Percentiles rank a stretch among this genome's conserved stretches.
These are phyloP conservation scores for Xanthoceras sorbifolium DNA, from an alignment of 345 rosid genomes.

Conservation along the genomic window DNA sequence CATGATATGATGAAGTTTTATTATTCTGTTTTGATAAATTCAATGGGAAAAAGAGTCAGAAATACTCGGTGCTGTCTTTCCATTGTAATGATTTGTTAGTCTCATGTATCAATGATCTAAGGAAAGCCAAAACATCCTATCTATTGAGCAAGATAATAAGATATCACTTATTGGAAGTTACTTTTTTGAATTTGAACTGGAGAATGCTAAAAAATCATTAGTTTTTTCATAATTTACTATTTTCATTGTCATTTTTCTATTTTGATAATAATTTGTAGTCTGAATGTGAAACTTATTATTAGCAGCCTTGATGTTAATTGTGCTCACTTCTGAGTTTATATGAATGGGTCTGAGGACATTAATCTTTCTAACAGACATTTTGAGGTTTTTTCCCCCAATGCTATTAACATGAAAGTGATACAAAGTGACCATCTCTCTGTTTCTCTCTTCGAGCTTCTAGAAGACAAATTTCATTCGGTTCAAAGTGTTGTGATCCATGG, in stretches of 20 bases:
- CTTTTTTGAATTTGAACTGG: neutral
- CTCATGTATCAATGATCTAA: neutral
- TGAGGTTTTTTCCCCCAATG: neutral
- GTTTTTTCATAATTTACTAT: neutral
- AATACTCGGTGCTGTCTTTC: neutral
- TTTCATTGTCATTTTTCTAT: neutral
- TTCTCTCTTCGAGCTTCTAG: neutral
- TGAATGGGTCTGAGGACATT: neutral
- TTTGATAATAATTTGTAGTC: neutral
- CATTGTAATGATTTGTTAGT: neutral
- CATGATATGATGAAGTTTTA: neutral
- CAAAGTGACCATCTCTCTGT: neutral
- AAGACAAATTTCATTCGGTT: neutral
- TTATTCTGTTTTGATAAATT: neutral
- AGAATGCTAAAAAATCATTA: neutral
- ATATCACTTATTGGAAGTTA: neutral
- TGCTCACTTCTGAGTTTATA: neutral
- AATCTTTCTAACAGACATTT: neutral
- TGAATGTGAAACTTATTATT: neutral
- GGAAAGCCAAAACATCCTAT: too few species aligned
- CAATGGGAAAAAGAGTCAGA: neutral
- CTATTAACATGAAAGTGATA: neutral
- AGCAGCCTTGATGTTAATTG: neutral
- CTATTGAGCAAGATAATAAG: neutral
- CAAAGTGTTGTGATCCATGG: neutral